Evolutionary conservation across 2,329 filamentous ascomycete genomes (phyloP), one percentile per base, ranked within the genome.

Genomic region (Talaromyces funiculosus): DNA sequence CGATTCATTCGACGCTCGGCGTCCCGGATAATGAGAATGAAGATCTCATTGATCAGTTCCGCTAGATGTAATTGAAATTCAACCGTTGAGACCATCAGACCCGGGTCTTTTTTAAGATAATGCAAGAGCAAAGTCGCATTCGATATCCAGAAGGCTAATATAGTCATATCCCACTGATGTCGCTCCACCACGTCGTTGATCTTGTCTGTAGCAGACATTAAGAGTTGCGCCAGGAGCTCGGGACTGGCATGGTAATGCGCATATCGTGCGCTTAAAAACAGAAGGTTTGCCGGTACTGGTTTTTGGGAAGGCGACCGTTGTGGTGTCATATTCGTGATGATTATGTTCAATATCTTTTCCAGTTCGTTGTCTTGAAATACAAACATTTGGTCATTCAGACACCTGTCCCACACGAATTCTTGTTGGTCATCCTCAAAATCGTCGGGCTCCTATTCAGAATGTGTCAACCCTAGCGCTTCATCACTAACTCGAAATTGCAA

Each of bases 121-220:
- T 99, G 93, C 57, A 97, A 80, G n/a, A 99, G 79, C 40, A 99
- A 78, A 0, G 94, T 99, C 8, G 91, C 92, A 73, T 99, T 99
- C 1, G 94, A 97, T 69, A 97, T 92, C 94, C 94, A 99, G 72
- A 99, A 99, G 2, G 94, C 94, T 38, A 99, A 80, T 66, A 99
- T 96, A 0, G 94, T 99, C 94, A 99, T 99, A 72, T 99, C 94
- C 94, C 94, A 97, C 72, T 99, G 94, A 70, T 93, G 87, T 63
- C 85, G 85, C 75, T 97, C 94, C n/a, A 99, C 92, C 31, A 97
- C 91, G 53, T 92, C 88, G 71, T 97, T 97, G 68, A 99, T 97
- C 75, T 93, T 94, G 70, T 96, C 91, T 84, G 96, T 96, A 38
- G 94, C 91, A 37, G 89, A 88, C 26, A 90, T 82, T 16, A 99